Evolutionary conservation across 2,329 filamentous ascomycete species (phyloP), one percentile per base, ranked within the genome.

Genomic region (Fusarium foetens): DNA sequence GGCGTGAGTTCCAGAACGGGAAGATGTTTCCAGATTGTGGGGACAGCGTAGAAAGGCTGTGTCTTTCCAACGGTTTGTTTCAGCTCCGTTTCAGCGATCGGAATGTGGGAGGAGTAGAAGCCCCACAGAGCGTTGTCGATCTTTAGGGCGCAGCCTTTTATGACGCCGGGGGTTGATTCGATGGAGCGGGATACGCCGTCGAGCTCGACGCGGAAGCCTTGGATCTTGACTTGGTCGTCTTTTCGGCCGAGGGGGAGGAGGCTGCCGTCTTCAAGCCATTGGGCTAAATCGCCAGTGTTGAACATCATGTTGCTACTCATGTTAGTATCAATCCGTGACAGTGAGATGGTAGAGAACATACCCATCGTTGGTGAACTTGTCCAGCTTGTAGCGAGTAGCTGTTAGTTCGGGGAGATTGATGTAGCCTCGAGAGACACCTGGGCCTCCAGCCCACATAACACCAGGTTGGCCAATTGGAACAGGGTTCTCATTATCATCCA

Each of bases 381-480:
- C 70, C 2, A 38, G 21, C 25, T 72, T 72, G 6, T 72, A 72
- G 1, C 70, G 55, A 21, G 35, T 57, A 1, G 51, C 59, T 14
- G 70, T 72, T 1, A 72, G 8, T 10, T 66, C 58, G 0, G 69
- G 60, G 0, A 71, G 38, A 25, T 69, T 69, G 25, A 72, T 38
- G n/a, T 71, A 71, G 29, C 69, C 69, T 8, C 45, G 41, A 1
- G 70, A 70, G 3, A 72, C 70, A 27, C 70, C 65, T 2, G n/a
- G 45, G 8, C 70, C 70, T 0, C 70, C 87, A 12, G 87, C 87
- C 87, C 87, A 89, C 83, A 89, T 87, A 6, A 84, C 76, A 9
- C 88, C 88, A 1, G 85, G 80, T 58, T 82, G 74, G 3, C 88
- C 88, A 8, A 86, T 78, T 3, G 79, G 74, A 3, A 87, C 85